Percentiles rank a stretch among this genome's conserved stretches.
Evolutionary conservation across 2,329 filamentous ascomycete species (phyloP).

Genomic region (Phialophora macrospora): DNA sequence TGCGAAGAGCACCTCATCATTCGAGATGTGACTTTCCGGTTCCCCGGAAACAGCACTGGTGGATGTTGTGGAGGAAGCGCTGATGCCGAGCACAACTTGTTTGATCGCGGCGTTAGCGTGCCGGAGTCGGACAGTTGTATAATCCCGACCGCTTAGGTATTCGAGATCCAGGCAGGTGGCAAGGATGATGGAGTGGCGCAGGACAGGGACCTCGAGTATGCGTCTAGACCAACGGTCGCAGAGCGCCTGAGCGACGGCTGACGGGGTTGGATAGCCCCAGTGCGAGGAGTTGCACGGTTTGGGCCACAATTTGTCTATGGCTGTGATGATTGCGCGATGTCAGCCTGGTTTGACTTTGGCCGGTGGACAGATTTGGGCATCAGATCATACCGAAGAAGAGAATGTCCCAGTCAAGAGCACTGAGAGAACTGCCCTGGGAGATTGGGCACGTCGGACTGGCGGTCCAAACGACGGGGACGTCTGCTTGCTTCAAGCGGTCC

Average conservation of each 20-base stretch:
- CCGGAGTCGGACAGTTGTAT: constrained; percentile 3
- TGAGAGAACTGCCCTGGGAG: background rate
- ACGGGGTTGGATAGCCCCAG: background rate
- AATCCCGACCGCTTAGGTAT: constrained; percentile 5
- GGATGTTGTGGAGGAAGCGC: background rate
- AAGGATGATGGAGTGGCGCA: constrained; percentile 6
- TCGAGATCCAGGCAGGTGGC: constrained; percentile 5
- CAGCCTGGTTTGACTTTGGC: background rate
- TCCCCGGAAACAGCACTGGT: background rate
- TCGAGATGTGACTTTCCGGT: background rate
- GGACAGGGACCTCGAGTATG: background rate
- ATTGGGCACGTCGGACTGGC: background rate
- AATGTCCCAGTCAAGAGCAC: constrained; percentile 6
- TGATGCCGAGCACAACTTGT: background rate
- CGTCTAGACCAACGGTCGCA: background rate
- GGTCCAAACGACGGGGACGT: background rate
- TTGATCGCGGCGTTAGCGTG: background rate
- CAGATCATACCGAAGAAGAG: constrained; percentile 2
- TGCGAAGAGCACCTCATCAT: constrained; percentile 1
- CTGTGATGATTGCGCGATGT: background rate
- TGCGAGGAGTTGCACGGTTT: background rate
- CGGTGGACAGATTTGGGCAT: background rate
- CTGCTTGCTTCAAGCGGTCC: background rate
- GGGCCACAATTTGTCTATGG: background rate
- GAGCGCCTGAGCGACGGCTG: background rate